Base-by-base conservation (phyloP, 2,329 filamentous ascomycete genomes). In the Lachnellula suecica region DNA sequence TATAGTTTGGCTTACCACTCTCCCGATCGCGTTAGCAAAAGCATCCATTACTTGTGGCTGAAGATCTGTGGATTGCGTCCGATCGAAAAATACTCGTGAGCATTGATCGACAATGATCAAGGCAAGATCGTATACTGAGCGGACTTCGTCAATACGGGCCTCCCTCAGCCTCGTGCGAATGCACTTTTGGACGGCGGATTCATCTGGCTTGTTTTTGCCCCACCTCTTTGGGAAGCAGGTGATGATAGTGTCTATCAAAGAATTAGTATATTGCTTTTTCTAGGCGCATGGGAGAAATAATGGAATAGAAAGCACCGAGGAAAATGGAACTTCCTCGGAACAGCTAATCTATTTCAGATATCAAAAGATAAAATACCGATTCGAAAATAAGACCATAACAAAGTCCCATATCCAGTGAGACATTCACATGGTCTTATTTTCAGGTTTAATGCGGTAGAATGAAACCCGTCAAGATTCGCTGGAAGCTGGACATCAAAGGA, bases 21-120 rank as follows among this genome's bases (percentile, higher is more conserved):
- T 65, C 0, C 71, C 70, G 41, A 78, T 76, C 0, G 74, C 71
- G 34, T 71, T 67, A 0, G 70, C 65, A 41, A 77, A 77, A 2
- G 69, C 66, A 49, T 76, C 72, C 4, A 75, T 60, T 0, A 75
- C 68, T 37, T 72, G 66, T 0, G 74, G 74, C 1, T 69, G 68
- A 0, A 63, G 54, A 15, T 67, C 65, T 4, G 52, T 23, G 0
- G 62, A 61, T 38, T 66, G 70, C 0, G 70, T 68, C 4, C 68
- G 61, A 24, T 74, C 67, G 37, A 75, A 75, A 19, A 74, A 72
- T 0, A 70, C 66, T 2, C 62, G 68, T 0, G 69, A 69, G 29
- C 71, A 73, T 44, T 64, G 54, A 10, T 74, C 68, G 0, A 76
- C 62, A 15, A 77, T 72, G 3, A 75, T 64, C 2, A 74, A 46